phyloP scores from a whole-genome alignment of 805 yeast genomes.

The Candida sithepensis region DNA sequence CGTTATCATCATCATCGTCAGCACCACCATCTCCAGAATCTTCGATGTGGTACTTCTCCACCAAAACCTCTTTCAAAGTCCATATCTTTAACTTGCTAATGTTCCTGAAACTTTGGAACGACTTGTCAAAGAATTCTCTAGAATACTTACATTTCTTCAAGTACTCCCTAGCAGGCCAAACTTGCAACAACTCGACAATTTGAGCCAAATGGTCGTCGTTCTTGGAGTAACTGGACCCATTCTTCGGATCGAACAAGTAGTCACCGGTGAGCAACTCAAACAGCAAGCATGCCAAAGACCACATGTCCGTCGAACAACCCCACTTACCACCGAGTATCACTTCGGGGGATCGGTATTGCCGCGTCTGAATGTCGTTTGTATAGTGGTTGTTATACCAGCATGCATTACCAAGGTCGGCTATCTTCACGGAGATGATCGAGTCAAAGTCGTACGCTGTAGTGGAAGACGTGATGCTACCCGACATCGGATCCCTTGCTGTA shows the following conservation, averaged over 20 bases:
- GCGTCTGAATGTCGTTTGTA: slow-evolving; percentile 65
- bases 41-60: slow-evolving; percentile 46
- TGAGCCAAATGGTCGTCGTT: slow-evolving; percentile 66
- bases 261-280: slow-evolving; percentile 63
- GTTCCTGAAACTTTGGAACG: slow-evolving; percentile 34
- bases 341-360: slow-evolving; percentile 67
- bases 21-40: slow-evolving; percentile 5
- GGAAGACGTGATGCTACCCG: not conserved
- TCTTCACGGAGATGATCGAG: slow-evolving; percentile 43
- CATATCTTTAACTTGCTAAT: slow-evolving; percentile 48
- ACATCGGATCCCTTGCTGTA: not conserved
- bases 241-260: slow-evolving; percentile 58
- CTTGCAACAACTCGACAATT: slow-evolving; percentile 47
- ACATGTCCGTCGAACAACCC: slow-evolving; percentile 62
- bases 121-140: slow-evolving; percentile 38
- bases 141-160: slow-evolving; percentile 37
- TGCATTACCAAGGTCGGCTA: slow-evolving; percentile 71
- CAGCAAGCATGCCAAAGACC: slow-evolving; percentile 58
- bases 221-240: slow-evolving; percentile 42
- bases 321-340: slow-evolving; percentile 53
- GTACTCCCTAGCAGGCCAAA: slow-evolving; percentile 36
- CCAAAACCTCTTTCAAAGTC: slow-evolving; percentile 46
- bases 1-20: no score
- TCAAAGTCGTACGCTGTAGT: slow-evolving; percentile 21
- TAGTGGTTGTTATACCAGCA: slow-evolving; percentile 62